phyloP scores from a whole-genome alignment of 495 filamentous ascomycete species.

The Trichoderma orchidacearum region DNA sequence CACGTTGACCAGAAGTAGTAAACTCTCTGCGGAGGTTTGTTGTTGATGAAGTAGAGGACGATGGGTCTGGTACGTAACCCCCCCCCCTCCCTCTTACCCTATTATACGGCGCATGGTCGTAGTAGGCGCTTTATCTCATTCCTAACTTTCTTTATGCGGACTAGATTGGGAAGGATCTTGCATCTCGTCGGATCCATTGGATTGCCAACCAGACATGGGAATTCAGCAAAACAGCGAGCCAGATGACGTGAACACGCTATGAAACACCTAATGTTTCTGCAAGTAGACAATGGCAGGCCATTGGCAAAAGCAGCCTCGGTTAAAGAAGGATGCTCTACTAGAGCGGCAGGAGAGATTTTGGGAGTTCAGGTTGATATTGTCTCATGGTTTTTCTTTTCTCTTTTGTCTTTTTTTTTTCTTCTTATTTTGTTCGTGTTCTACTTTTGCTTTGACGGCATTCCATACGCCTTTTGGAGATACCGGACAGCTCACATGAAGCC shows the following conservation, averaged over 20 bases:
- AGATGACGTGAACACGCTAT: neutral
- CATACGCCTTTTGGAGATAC: neutral
- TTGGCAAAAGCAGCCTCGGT: too few relatives aligned
- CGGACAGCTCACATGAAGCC: too few relatives aligned
- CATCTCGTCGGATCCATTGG: conserved; percentile 23
- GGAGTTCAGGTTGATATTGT: neutral
- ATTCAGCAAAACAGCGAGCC: conserved; percentile 19
- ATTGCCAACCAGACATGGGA: conserved; percentile 20
- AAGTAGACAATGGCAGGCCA: too few relatives aligned
- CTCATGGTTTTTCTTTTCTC: neutral
- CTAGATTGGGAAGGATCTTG: conserved; percentile 32
- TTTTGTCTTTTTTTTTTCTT: neutral
- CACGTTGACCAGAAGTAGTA: conserved; percentile 20
- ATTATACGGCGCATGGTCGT: conserved; percentile 17
- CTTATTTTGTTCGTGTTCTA: neutral
- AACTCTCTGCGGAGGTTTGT: conserved; percentile 22
- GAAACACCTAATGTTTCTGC: neutral
- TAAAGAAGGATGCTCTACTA: neutral
- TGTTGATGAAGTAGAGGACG: conserved; percentile 40
- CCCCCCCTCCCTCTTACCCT: neutral
- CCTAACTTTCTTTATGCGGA: conserved; percentile 13
- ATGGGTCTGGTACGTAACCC: conserved; percentile 36
- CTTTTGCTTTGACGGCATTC: neutral
- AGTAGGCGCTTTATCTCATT: neutral
- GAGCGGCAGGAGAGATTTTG: neutral